A percentile compares a stretch with the other conserved stretches of the same genome.
Evolutionary conservation across 768 basidiomycete genomes (phyloP).

Genomic region (Suillus lakei): DNA sequence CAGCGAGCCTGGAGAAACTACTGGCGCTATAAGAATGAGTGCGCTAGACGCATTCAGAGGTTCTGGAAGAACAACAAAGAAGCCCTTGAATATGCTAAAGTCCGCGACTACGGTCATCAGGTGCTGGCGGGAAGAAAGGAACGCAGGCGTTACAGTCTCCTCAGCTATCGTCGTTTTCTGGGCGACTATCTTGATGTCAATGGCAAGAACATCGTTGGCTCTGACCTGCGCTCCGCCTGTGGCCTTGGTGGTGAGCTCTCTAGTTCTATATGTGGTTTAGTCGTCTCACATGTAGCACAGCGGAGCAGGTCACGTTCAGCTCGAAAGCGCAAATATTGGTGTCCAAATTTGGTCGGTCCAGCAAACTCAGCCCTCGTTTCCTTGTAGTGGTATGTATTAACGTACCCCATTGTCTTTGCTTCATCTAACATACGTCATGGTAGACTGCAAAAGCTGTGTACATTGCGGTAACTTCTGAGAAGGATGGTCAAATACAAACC

Average conservation of each 20-base stretch:
- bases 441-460: conserved; percentile 74
- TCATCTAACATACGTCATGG: not conserved
- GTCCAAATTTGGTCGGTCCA: conserved; percentile 84
- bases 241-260: conserved; percentile 67
- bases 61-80: conserved; percentile 99
- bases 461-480: conserved; percentile 65
- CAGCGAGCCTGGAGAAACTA: conserved; percentile 97
- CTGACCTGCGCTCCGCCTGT: conserved; percentile 73
- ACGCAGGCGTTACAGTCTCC: conserved; percentile 87
- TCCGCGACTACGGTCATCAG: conserved; percentile 95
- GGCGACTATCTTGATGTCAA: conserved; percentile 96
- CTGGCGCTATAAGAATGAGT: conserved; percentile 93
- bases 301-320: conserved; percentile 85
- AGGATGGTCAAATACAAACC: conserved; percentile 63
- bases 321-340: conserved; percentile 81
- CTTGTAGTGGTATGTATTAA: conserved; percentile 75
- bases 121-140: conserved; percentile 92
- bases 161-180: conserved; percentile 93
- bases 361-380: conserved; percentile 90
- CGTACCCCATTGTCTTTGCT: not conserved
- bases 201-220: conserved; percentile 76
- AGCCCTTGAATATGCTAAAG: conserved; percentile 82
- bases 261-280: conserved; percentile 1
- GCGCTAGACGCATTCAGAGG: conserved; percentile 91
- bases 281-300: conserved; percentile 36